Evolutionary conservation across 2,329 filamentous ascomycete species (phyloP).

Genomic region (Fusarium sulawesiense): DNA sequence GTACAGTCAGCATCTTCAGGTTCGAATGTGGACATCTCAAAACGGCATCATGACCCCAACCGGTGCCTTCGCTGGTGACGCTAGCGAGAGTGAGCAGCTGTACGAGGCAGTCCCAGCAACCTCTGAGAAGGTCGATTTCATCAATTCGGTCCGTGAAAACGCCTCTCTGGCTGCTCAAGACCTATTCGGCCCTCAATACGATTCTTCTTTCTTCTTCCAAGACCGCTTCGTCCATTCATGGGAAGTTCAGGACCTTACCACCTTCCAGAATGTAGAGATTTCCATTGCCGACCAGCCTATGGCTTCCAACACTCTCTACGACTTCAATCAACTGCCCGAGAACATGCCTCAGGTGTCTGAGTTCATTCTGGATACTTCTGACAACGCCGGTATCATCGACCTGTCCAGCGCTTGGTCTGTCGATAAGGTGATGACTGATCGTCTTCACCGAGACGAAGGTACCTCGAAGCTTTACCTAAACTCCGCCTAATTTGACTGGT

Average conservation of each 20-base stretch:
- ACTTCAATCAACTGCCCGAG: neutral
- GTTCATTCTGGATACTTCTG: neutral
- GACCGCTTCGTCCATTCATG: slow-evolving; percentile 4
- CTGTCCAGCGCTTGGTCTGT: slow-evolving; percentile 14
- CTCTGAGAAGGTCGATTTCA: slow-evolving; percentile 36
- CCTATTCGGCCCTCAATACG: slow-evolving; percentile 35
- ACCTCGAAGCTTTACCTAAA: neutral
- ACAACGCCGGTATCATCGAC: neutral
- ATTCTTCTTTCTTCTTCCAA: slow-evolving; percentile 8
- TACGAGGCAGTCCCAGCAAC: slow-evolving; percentile 13
- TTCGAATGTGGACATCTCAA: slow-evolving; percentile 37
- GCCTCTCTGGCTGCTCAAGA: slow-evolving; percentile 37
- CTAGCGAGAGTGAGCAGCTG: neutral
- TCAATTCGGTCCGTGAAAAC: slow-evolving; percentile 31
- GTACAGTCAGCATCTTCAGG: slow-evolving; percentile 31
- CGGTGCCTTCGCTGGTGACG: slow-evolving; percentile 1
- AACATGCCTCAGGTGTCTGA: neutral
- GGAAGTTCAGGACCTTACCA: slow-evolving; percentile 2
- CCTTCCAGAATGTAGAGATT: slow-evolving; percentile 5
- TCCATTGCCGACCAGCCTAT: neutral
- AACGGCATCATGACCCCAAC: slow-evolving; percentile 46
- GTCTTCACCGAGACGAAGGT: neutral
- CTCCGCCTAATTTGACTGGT: neutral
- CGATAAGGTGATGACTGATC: neutral
- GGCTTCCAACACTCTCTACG: slow-evolving; percentile 6